Evolutionary conservation across 208 protist genomes (phyloP).

Genomic region (Entamoeba moshkovskii): DNA sequence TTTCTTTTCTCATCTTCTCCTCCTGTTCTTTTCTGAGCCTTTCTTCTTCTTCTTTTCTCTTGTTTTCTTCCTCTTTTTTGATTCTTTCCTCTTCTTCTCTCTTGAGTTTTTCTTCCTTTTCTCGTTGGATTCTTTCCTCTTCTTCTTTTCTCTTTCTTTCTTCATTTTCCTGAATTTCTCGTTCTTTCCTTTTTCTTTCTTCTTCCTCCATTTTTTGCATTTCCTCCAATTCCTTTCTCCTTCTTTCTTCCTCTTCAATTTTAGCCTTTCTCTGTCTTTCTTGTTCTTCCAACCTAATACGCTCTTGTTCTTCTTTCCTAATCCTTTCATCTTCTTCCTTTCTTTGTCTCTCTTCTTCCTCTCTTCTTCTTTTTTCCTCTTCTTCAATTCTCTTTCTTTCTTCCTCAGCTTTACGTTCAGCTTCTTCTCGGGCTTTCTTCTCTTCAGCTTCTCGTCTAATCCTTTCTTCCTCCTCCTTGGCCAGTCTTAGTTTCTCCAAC

Average conservation of each 20-base stretch:
- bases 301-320: neutral
- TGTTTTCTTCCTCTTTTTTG: neutral
- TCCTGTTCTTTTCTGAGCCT: neutral
- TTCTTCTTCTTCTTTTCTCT: neutral
- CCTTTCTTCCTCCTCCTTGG: neutral
- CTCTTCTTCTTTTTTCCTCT: neutral
- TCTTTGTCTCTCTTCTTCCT: neutral
- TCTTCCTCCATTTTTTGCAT: neutral
- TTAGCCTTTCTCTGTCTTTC: neutral
- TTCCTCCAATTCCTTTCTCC: neutral
- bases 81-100: neutral
- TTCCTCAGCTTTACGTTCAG: neutral
- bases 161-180: neutral
- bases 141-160: neutral
- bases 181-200: neutral
- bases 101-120: neutral
- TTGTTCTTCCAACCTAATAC: neutral
- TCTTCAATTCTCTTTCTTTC: neutral
- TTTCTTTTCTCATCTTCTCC: neutral
- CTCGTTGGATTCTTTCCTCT: neutral
- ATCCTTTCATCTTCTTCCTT: neutral
- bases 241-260: neutral
- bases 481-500: neutral
- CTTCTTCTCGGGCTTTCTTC: neutral
- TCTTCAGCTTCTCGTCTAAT: neutral